Conservation (phyloP, 225 moss, liverwort and hornwort species). For the Climacium dendroides region DNA sequence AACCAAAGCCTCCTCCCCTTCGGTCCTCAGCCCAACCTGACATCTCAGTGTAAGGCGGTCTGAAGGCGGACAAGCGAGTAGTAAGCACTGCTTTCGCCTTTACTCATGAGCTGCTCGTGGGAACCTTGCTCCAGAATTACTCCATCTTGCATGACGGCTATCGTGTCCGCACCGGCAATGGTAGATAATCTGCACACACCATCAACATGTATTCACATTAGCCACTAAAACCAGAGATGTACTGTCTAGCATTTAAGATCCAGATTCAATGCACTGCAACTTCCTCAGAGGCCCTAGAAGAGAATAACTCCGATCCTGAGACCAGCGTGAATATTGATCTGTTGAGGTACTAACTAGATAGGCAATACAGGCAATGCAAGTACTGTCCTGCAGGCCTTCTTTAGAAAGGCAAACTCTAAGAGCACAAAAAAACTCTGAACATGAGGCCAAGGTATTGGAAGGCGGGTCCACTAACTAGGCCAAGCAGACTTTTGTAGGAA, state of each 20-base stretch:
- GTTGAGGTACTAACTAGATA: not conserved
- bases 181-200: conserved; percentile 43
- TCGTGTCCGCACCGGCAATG: conserved; percentile 36
- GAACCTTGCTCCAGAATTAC: conserved; percentile 70
- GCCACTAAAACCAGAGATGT: not conserved
- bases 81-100: conserved; percentile 65
- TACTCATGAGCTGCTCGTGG: conserved; percentile 55
- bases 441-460: not conserved
- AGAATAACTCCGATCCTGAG: not conserved
- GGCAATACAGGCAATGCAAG: too few relatives aligned
- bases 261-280: not conserved
- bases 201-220: not conserved
- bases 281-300: not conserved
- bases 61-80: conserved; percentile 66
- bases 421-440: not conserved
- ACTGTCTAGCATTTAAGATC: not conserved
- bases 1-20: not conserved
- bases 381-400: not conserved
- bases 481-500: not conserved
- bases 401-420: not conserved
- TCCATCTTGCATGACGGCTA: conserved; percentile 69
- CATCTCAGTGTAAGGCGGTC: not conserved
- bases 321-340: not conserved
- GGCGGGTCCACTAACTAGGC: not conserved
- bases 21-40: not conserved